These are phyloP conservation scores for Scutellaria barbata DNA, from an alignment of 257 asterid species.

Conservation along the genomic window DNA sequence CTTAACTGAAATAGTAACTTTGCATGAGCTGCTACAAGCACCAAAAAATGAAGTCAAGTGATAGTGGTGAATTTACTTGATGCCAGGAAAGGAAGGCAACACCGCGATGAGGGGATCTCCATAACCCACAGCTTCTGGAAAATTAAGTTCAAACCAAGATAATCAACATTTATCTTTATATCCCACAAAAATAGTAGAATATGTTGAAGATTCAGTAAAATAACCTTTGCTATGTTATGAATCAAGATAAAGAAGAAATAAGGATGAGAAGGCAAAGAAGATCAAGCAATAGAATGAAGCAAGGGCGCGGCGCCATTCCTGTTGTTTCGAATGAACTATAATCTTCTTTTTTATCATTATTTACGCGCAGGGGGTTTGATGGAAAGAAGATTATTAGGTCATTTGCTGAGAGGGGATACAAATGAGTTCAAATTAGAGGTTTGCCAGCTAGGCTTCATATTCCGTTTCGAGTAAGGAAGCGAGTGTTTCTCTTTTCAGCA, in stretches of 20 bases:
- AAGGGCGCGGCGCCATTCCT: neutral
- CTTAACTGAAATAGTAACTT: constrained; percentile 24
- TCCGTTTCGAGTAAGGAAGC: neutral
- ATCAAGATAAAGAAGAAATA: neutral
- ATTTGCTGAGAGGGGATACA: neutral
- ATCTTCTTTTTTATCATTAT: too few species aligned
- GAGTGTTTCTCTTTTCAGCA: neutral
- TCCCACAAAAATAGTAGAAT: neutral
- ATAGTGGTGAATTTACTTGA: constrained; percentile 38
- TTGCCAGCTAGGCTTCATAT: neutral
- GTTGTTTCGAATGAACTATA: neutral
- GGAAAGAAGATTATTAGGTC: too few species aligned
- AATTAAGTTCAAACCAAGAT: neutral
- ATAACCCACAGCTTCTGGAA: constrained; percentile 53
- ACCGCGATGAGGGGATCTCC: constrained; percentile 48
- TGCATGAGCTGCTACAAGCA: constrained; percentile 23
- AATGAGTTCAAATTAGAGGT: neutral
- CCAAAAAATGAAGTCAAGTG: constrained; percentile 14
- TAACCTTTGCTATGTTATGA: neutral
- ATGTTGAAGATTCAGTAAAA: neutral
- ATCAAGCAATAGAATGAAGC: neutral
- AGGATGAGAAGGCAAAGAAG: neutral
- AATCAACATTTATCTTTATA: neutral
- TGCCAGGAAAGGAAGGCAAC: constrained; percentile 45
- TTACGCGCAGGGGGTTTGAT: too few species aligned